Evolutionary conservation across 169 alveolate genomes (phyloP).

Genomic region (Plasmodium vivax): DNA sequence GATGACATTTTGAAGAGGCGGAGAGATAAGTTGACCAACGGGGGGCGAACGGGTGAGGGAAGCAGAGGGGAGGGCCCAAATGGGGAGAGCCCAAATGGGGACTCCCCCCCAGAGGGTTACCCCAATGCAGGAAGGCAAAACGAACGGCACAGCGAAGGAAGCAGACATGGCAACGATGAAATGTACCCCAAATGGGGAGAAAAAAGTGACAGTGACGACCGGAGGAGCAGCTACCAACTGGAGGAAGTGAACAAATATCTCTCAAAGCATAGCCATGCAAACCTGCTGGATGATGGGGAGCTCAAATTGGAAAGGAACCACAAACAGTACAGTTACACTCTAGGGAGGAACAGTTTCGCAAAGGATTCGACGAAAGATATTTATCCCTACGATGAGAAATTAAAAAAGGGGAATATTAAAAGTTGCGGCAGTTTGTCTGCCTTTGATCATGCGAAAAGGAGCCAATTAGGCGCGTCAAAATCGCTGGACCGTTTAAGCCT

Average conservation of each 20-base stretch:
- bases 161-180: neutral
- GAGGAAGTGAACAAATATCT: conserved; percentile 1
- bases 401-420: conserved; percentile 2
- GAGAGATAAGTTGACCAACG: conserved; percentile 11
- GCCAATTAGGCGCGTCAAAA: neutral
- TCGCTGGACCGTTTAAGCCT: neutral
- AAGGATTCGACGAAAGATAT: neutral
- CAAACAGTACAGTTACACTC: neutral
- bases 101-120: neutral
- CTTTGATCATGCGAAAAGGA: neutral
- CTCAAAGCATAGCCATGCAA: neutral
- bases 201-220: neutral
- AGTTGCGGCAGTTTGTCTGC: neutral
- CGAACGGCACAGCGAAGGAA: neutral
- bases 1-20: conserved; percentile 73
- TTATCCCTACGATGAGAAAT: neutral
- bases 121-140: neutral
- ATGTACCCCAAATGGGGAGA: neutral
- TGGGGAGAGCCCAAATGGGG: neutral
- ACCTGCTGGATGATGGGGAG: neutral
- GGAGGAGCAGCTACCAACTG: neutral
- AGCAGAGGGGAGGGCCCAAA: too few species aligned
- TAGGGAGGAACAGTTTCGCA: neutral
- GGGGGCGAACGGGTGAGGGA: neutral
- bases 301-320: neutral